Evolutionary conservation across 2,329 filamentous ascomycete genomes (phyloP), one percentile per base, ranked within the genome.

Genomic region (Claviceps sp.): DNA sequence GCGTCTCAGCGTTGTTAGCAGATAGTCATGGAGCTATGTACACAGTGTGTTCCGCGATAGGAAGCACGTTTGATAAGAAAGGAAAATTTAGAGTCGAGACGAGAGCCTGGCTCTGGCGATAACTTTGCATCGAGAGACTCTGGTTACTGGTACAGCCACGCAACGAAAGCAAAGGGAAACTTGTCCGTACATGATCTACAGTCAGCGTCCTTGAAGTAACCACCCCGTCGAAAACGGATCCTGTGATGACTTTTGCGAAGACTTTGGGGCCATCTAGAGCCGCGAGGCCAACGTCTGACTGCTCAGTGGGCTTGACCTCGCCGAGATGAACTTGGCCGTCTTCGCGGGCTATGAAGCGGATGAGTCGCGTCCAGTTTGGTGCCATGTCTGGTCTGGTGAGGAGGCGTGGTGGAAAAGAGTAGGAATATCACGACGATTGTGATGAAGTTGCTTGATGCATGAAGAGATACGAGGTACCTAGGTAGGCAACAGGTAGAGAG

Each of bases 281-380:
- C 24, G 47, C 40, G 47, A 56, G 34, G 40, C 54, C 51, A 50
- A 60, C 40, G 54, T 57, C 68, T 11, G 65, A 62, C 36, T 56
- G 61, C 41, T 59, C 48, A 2, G 54, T 58, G 24, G 34, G 24
- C 52, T 68, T 63, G 22, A 71, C 57, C 55, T 72, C 64, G 22
- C 69, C 69, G 14, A 70, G 59, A 56, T 71, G 68, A 9, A 63
- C 58, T 54, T 65, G 63, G 56, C 67, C 66, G 52, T 71, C 68
- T 59, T 71, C 69, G 49, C 62, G 59, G 36, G 68, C 69, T 34
- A 71, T 59, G 58, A 72, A 72, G 47, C 69, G 67, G 50, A 68
- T 64, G 47, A 71, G 64, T 44, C 67, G 67, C 37, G 66, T 70
- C 65, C 42, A 44, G 20, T 44, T 24, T 14, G 42, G 13, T 7